Percentiles rank a stretch among this genome's conserved stretches.
phyloP scores from a whole-genome alignment of 192 early-diverging fungal genomes.

The Coemansia sp. region DNA sequence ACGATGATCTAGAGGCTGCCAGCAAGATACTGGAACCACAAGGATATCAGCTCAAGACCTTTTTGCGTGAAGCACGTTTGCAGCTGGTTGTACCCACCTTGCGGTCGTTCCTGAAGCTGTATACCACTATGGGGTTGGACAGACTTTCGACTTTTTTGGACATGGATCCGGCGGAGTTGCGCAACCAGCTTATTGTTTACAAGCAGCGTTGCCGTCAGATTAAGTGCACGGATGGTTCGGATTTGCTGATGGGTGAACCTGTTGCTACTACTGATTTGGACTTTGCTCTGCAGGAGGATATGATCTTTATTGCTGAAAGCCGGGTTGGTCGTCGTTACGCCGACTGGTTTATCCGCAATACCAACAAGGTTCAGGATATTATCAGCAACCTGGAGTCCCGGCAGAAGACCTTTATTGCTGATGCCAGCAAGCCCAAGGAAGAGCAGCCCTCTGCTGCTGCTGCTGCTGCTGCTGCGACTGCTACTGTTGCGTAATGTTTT shows the following conservation, averaged over 20 bases:
- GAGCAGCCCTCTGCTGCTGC: slow-evolving; percentile 8
- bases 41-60: slow-evolving; percentile 81
- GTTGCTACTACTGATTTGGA: slow-evolving; percentile 82
- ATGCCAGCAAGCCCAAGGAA: slow-evolving; percentile 19
- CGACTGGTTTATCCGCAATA: slow-evolving; percentile 95
- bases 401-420: slow-evolving; percentile 36
- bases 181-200: slow-evolving; percentile 85
- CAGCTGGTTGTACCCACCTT: slow-evolving; percentile 85
- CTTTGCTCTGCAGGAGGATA: slow-evolving; percentile 90
- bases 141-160: slow-evolving; percentile 89
- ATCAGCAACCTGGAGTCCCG: slow-evolving; percentile 39
- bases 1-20: slow-evolving; percentile 59
- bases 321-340: slow-evolving; percentile 90
- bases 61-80: slow-evolving; percentile 80
- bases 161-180: slow-evolving; percentile 76
- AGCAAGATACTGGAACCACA: slow-evolving; percentile 56
- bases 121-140: slow-evolving; percentile 87
- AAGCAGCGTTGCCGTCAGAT: slow-evolving; percentile 93
- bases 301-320: slow-evolving; percentile 94
- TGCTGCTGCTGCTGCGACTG: slow-evolving; percentile 1
- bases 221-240: slow-evolving; percentile 75
- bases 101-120: slow-evolving; percentile 93
- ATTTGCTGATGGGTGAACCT: slow-evolving; percentile 82
- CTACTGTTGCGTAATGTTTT: neutral
- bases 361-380: slow-evolving; percentile 77